A percentile compares a stretch with the other conserved stretches of the same genome.
These are phyloP conservation scores for Anethum foeniculum DNA, from an alignment of 140 eudicot species.

Conservation along the genomic window DNA sequence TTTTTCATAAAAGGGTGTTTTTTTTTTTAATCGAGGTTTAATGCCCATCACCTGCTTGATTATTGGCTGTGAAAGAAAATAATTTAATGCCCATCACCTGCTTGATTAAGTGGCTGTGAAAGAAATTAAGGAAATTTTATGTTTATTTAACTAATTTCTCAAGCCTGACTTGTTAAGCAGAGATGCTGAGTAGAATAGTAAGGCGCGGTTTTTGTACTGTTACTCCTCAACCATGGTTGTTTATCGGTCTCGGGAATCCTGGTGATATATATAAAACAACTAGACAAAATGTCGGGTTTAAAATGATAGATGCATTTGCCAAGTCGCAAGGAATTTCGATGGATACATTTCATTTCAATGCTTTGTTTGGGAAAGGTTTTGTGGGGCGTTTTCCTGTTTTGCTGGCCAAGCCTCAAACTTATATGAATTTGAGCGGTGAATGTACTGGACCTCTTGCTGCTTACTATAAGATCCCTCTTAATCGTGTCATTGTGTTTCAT, in stretches of 20 bases:
- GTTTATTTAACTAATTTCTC: not conserved
- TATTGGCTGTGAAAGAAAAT: too few species aligned
- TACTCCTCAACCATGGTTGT: constrained; percentile 71
- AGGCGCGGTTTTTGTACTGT: constrained; percentile 30
- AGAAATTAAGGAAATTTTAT: not conserved
- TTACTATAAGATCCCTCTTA: constrained; percentile 83
- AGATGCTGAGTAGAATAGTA: constrained; percentile 35
- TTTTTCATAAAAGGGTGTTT: too few species aligned
- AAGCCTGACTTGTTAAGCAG: not conserved
- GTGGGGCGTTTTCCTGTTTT: constrained; percentile 66
- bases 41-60: not conserved
- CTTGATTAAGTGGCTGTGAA: not conserved
- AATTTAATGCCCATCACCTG: not conserved
- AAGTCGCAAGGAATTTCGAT: constrained; percentile 54
- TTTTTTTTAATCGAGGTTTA: too few species aligned
- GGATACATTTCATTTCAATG: constrained; percentile 70
- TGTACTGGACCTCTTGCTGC: constrained; percentile 91
- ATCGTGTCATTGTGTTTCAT: constrained; percentile 77
- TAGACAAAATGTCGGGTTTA: constrained; percentile 89
- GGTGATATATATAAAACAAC: constrained; percentile 76
- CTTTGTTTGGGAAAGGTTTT: constrained; percentile 73
- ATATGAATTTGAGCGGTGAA: constrained; percentile 91
- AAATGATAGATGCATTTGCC: constrained; percentile 76
- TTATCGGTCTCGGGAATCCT: constrained; percentile 87
- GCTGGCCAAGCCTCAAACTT: constrained; percentile 88